These are phyloP conservation scores for Microthlaspi erraticum DNA, from an alignment of 345 rosid species.

Conservation along the genomic window DNA sequence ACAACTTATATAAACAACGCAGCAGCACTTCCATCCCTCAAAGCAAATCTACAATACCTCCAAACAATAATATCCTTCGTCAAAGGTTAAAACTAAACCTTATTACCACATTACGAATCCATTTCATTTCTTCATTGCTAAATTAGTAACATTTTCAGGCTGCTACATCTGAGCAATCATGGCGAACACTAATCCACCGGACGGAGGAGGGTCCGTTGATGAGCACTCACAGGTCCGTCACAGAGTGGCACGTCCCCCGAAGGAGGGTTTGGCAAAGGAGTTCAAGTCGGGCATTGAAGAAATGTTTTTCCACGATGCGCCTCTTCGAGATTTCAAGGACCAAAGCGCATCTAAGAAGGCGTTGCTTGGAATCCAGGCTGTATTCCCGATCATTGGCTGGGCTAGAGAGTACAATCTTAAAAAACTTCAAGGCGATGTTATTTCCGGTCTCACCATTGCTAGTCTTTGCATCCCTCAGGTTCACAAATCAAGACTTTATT, in stretches of 20 bases:
- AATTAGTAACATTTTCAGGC: constrained; percentile 24
- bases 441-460: constrained; percentile 92
- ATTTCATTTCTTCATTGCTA: constrained; percentile 1
- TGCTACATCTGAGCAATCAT: constrained; percentile 12
- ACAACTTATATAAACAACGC: constrained; percentile 34
- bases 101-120: background rate
- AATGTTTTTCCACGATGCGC: constrained; percentile 86
- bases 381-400: constrained; percentile 89
- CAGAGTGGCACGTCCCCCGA: constrained; percentile 76
- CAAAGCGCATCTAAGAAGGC: constrained; percentile 60
- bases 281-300: constrained; percentile 61
- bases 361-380: constrained; percentile 67
- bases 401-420: constrained; percentile 59
- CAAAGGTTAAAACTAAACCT: constrained; percentile 23
- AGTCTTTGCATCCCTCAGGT: constrained; percentile 99
- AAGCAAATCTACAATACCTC: constrained; percentile 14
- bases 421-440: constrained; percentile 78
- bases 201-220: constrained; percentile 22
- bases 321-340: constrained; percentile 79
- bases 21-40: constrained; percentile 3
- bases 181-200: constrained; percentile 30
- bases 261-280: constrained; percentile 65
- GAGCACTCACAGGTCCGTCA: constrained; percentile 38
- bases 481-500: background rate
- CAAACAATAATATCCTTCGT: background rate